Percentiles rank a stretch among this genome's conserved stretches.
These are phyloP conservation scores for Chamaenerion angustifolium DNA, from an alignment of 345 rosid species.

Conservation along the genomic window DNA sequence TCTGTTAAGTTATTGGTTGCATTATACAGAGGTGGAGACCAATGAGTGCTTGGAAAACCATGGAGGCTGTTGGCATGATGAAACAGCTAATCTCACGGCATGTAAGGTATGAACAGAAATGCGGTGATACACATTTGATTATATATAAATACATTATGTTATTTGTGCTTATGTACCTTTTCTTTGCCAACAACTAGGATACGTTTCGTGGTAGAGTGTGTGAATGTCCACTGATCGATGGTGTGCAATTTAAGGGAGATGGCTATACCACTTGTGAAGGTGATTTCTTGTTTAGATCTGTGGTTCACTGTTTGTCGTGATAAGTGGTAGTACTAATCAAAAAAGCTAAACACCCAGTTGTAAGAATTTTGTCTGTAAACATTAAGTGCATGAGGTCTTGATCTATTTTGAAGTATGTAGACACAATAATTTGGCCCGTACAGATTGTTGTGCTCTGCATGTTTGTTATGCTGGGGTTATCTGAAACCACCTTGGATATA, in stretches of 20 bases:
- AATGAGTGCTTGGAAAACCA: constrained; percentile 88
- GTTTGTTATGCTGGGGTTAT: background rate
- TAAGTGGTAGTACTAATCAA: too few species aligned
- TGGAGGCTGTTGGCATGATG: constrained; percentile 95
- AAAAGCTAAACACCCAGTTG: too few species aligned
- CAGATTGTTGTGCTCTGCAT: background rate
- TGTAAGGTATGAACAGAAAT: constrained; percentile 50
- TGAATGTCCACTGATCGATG: constrained; percentile 84
- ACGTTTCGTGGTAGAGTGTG: constrained; percentile 96
- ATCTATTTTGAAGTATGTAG: too few species aligned
- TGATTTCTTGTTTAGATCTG: constrained; percentile 4
- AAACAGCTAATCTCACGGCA: constrained; percentile 69
- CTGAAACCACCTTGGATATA: too few species aligned
- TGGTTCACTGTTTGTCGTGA: too few species aligned
- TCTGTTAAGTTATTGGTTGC: background rate
- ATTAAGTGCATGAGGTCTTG: too few species aligned
- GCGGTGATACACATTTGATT: too few species aligned
- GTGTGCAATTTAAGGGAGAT: constrained; percentile 91
- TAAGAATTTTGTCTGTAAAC: too few species aligned
- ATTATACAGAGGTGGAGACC: constrained; percentile 69
- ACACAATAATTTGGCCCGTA: too few species aligned
- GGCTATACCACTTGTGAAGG: constrained; percentile 95
- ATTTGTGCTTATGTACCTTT: too few species aligned
- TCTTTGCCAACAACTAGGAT: constrained; percentile 28
- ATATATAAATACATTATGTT: too few species aligned